phyloP scores from a whole-genome alignment of 2,329 filamentous ascomycete species.

The Hypoxylon sp. region DNA sequence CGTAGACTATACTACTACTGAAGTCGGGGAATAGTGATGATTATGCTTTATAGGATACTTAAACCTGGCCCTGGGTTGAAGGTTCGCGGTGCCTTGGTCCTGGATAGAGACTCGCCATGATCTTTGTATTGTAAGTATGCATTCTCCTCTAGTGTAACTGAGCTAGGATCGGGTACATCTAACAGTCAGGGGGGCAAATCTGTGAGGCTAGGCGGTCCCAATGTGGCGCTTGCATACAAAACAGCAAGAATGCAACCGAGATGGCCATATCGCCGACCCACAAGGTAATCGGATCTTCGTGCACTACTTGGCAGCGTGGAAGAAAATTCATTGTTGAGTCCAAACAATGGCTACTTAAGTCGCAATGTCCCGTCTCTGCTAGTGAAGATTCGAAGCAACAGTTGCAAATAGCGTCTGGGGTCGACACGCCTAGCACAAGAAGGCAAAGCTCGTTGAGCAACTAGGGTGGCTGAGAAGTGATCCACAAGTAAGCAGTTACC shows the following conservation, averaged over 20 bases:
- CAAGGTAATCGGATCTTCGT: conserved; percentile 11
- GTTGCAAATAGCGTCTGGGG: background rate
- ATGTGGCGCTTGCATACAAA: conserved; percentile 34
- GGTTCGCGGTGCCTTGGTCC: background rate
- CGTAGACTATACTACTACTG: conserved; percentile 2
- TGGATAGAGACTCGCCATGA: background rate
- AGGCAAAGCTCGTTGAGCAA: background rate
- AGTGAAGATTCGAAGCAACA: background rate
- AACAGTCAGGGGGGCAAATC: conserved; percentile 17
- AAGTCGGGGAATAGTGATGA: background rate
- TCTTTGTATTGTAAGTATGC: conserved; percentile 12
- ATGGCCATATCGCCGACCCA: conserved; percentile 20
- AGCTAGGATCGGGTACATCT: conserved; percentile 25
- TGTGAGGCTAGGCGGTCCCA: conserved; percentile 27
- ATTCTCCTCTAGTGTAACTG: conserved; percentile 20
- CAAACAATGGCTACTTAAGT: background rate
- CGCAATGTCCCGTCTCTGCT: background rate
- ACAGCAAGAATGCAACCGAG: conserved; percentile 34
- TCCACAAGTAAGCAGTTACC: conserved; percentile 11
- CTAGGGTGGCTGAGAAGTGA: conserved; percentile 12
- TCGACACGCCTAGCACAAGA: background rate
- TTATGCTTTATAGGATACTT: background rate
- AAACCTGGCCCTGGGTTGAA: background rate
- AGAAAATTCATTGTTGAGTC: background rate
- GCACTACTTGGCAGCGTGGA: conserved; percentile 6